Evolutionary conservation across 2,329 filamentous ascomycete genomes (phyloP), one percentile per base, ranked within the genome.

Genomic region (Zarea fungicola): DNA sequence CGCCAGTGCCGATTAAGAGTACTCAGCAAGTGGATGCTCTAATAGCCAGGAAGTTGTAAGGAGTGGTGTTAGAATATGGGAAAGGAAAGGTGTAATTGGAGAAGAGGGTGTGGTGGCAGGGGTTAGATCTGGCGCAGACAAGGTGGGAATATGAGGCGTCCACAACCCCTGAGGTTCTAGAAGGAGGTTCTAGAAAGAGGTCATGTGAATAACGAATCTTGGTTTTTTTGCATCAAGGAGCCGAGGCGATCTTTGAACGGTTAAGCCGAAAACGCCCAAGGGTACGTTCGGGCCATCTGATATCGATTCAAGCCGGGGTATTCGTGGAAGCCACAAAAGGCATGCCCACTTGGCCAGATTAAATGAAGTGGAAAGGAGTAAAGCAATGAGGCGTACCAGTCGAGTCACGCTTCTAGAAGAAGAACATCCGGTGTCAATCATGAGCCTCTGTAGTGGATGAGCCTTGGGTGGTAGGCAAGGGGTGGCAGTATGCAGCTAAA

Each of bases 361-460:
- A 23, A 26, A 26, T 5, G 21, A 23, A 48, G 46, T 48, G 29
- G 26, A 35, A 16, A 42, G 21, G 39, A 22, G 28, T 21, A 13
- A 48, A 39, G 44, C 11, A 22, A 35, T 21, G 13, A 48, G 46
- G 44, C 11, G 29, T 42, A 22, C 19, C 22, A 25, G 37, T 16
- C 23, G 37, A 28, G 29, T 48, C 45, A 48, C 29, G 22, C 35
- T 23, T 36, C 21, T 26, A 29, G 18, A 42, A 36, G 11, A n/a
- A 37, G 37, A 41, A 41, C 13, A 25, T n/a, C 19, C 28, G 31
- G 31, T n/a, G 35, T 32, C 26, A 39, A 40, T 25, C 28, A 41
- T 34, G 45, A 35, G 28, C 25, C 22, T 35, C 28, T 19, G 28
- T 45, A 23, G 40, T 16, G 41, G 48, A 44, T 41, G 26, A 40